Conservation (phyloP, 352 stramenopile species). For the Pythium myriotylum region DNA sequence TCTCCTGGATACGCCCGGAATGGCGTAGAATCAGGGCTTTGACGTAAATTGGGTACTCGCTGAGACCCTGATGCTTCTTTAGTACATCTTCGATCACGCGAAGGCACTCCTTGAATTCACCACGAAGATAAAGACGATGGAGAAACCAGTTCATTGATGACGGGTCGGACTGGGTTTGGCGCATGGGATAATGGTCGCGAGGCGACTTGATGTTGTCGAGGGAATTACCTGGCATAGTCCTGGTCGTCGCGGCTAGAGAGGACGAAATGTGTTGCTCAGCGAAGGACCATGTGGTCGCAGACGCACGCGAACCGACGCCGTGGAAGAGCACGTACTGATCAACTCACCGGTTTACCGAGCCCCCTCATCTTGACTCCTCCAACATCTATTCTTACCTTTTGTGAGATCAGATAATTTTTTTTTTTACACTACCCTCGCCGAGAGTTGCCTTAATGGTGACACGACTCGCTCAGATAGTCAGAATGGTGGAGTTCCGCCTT, state of each 20-base stretch:
- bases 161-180: slow-evolving; percentile 33
- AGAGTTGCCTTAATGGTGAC: no score
- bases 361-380: no score
- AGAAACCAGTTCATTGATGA: slow-evolving; percentile 84
- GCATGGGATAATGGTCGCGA: slow-evolving; percentile 38
- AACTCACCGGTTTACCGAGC: background rate
- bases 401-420: no score
- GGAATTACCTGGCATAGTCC: slow-evolving; percentile 6
- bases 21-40: slow-evolving; percentile 91
- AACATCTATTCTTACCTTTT: no score
- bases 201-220: slow-evolving; percentile 65
- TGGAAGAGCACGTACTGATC: background rate
- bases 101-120: slow-evolving; percentile 90
- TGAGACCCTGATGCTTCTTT: slow-evolving; percentile 78
- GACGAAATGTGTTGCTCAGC: no score
- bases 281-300: no score
- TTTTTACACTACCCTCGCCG: no score
- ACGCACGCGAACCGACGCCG: slow-evolving; percentile 2
- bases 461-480: no score
- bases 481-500: no score
- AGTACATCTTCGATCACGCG: slow-evolving; percentile 90
- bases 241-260: no score
- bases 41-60: slow-evolving; percentile 92
- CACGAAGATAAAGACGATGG: slow-evolving; percentile 80
- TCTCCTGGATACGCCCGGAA: slow-evolving; percentile 89